Base-by-base conservation (phyloP, 169 alveolate species). In the Plasmodium yoelii region DNA sequence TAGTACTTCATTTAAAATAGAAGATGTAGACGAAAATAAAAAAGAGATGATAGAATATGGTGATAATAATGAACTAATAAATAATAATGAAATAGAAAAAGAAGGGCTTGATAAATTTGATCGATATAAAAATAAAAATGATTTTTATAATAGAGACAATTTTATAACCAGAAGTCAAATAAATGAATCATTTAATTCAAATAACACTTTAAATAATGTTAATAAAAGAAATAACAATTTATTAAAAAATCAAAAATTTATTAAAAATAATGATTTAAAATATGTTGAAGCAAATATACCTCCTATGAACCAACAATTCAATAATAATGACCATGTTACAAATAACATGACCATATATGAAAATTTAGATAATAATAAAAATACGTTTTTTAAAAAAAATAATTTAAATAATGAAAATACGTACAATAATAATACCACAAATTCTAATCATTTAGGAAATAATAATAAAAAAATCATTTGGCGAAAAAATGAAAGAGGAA, bases 401-500 rank as follows among this genome's bases (percentile, higher is more conserved):
- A 39, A 34, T 34, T 5, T 34, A 34, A 34, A 22, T 19, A 47
- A 22, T 39, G 46, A 65, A 13, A 60, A 57, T 22, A 15, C 59
- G 8, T 44, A 60, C 13, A 64, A 53, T 18, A 42, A 24, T 73
- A 19, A 47, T 59, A 19, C 24, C 51, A 3, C 57, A 15, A 51
- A 26, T 10, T 15, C 18, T 26, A 73, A 22, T 39, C 2, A 6
- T 3, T 34, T 34, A 3, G 42, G 42, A 34, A 73, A 39, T 49
- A 53, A 53, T 69, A 69, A 47, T 22, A 69, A 69, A 69, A 69
- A 47, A 49, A 46, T 69, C 7, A 22, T 69, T 18, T 69, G 80
- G 80, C 18, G 80, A 2, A 63, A 69, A 10, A 22, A 39, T 22
- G 63, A 69, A 22, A 69, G 51, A 9, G 55, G 59, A 13, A 10